phyloP scores from a whole-genome alignment of 108 stramenopile species.

The Hondaea fermentalgiana region DNA sequence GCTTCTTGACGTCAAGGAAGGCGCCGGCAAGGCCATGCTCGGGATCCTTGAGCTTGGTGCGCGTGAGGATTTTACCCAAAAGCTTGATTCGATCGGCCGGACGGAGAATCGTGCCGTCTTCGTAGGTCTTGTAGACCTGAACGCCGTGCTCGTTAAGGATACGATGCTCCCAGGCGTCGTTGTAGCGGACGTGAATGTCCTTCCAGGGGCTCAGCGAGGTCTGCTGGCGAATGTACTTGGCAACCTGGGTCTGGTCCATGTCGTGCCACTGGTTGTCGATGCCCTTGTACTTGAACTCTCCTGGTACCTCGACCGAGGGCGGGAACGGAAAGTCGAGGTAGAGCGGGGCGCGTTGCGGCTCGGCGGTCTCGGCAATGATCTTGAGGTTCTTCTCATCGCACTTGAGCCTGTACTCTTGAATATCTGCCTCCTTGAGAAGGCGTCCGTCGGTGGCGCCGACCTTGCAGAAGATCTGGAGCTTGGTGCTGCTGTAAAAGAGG shows the following conservation, averaged over 20 bases:
- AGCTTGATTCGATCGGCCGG: not conserved
- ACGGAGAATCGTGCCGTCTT: not conserved
- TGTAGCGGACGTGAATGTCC: not conserved
- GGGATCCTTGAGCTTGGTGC: not conserved
- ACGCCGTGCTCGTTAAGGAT: not conserved
- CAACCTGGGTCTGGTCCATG: not conserved
- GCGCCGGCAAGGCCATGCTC: constrained; percentile 7
- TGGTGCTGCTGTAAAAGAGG: constrained; percentile 1
- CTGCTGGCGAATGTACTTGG: not conserved
- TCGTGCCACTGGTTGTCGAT: not conserved
- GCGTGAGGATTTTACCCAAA: not conserved
- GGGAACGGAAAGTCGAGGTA: not conserved
- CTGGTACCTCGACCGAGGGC: not conserved
- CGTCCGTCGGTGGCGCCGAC: not conserved
- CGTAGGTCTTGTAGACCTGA: constrained; percentile 2
- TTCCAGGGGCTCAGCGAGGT: not conserved
- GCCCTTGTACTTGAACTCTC: not conserved
- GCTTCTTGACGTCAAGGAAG: not conserved
- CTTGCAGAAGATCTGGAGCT: constrained; percentile 8
- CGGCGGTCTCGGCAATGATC: not conserved
- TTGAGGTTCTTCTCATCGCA: not conserved
- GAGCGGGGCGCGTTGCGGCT: not conserved
- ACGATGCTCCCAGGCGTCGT: not conserved
- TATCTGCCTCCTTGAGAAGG: not conserved
- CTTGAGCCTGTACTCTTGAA: not conserved